phyloP scores from a whole-genome alignment of 2,329 filamentous ascomycete species.

The Colletotrichum scovillei region DNA sequence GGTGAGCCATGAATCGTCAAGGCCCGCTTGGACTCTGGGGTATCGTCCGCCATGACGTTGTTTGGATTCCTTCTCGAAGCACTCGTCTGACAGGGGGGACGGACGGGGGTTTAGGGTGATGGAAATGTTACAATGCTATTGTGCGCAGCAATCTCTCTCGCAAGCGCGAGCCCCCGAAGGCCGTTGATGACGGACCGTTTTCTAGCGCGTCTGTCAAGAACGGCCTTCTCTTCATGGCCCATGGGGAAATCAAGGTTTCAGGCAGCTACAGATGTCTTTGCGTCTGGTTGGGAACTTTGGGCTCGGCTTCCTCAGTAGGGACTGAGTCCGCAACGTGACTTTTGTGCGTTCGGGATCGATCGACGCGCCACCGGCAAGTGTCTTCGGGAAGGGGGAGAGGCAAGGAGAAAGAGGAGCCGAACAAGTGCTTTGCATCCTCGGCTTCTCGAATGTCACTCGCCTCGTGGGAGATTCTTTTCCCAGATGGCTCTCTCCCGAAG shows the following conservation, averaged over 20 bases:
- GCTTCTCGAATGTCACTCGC: neutral
- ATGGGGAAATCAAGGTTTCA: neutral
- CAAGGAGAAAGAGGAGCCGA: neutral
- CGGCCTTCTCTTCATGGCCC: neutral
- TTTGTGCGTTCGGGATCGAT: neutral
- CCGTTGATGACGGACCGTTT: neutral
- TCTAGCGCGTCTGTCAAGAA: neutral
- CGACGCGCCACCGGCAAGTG: neutral
- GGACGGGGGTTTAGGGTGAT: neutral
- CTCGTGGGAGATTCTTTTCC: neutral
- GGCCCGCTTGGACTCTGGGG: conserved; percentile 13
- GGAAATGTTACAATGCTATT: conserved; percentile 1
- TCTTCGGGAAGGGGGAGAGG: neutral
- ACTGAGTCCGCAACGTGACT: neutral
- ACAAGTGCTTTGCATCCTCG: neutral
- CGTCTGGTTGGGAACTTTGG: neutral
- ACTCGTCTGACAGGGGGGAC: neutral
- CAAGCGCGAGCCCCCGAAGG: neutral
- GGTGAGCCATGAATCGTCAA: conserved; percentile 9
- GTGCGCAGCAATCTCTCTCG: neutral
- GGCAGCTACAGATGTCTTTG: neutral
- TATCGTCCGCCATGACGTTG: conserved; percentile 10
- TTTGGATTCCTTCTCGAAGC: neutral
- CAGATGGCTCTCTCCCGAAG: neutral
- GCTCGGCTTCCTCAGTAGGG: neutral